Evolutionary conservation across 2,329 filamentous ascomycete genomes (phyloP).

Genomic region (Colletotrichum scovillei): DNA sequence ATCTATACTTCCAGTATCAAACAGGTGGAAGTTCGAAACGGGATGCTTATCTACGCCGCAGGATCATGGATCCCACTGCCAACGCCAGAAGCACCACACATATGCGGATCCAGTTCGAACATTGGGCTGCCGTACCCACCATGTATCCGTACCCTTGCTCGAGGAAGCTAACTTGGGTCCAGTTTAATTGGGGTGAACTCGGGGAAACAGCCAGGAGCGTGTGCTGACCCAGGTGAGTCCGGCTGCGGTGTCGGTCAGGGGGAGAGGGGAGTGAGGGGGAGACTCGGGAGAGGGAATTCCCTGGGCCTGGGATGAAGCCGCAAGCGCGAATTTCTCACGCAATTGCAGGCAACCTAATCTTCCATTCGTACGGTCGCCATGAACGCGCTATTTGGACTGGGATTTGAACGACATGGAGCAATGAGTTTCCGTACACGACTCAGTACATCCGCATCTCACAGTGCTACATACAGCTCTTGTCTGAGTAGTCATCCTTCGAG

Average conservation of each 20-base stretch:
- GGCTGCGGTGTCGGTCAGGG: conserved; percentile 11
- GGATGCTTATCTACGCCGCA: conserved; percentile 27
- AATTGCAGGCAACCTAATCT: neutral
- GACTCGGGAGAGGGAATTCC: neutral
- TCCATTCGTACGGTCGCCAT: neutral
- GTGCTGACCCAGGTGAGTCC: neutral
- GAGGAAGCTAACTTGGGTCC: neutral
- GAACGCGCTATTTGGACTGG: neutral
- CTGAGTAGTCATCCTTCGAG: neutral
- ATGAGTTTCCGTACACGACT: conserved; percentile 17
- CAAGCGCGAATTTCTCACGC: neutral
- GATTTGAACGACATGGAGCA: neutral
- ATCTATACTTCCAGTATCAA: conserved; percentile 26
- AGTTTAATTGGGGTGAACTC: conserved; percentile 21
- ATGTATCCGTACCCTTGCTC: neutral
- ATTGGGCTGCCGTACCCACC: neutral
- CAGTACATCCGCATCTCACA: neutral
- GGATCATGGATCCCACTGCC: neutral
- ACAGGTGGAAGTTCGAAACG: conserved; percentile 10
- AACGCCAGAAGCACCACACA: conserved; percentile 8
- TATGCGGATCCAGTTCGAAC: conserved; percentile 4
- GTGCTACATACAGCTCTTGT: no score
- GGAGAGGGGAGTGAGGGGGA: neutral
- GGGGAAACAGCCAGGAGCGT: conserved; percentile 29
- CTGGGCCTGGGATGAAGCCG: conserved; percentile 2